Conservation (phyloP, 169 alveolate species). For the Amoebophrya sp. region DNA sequence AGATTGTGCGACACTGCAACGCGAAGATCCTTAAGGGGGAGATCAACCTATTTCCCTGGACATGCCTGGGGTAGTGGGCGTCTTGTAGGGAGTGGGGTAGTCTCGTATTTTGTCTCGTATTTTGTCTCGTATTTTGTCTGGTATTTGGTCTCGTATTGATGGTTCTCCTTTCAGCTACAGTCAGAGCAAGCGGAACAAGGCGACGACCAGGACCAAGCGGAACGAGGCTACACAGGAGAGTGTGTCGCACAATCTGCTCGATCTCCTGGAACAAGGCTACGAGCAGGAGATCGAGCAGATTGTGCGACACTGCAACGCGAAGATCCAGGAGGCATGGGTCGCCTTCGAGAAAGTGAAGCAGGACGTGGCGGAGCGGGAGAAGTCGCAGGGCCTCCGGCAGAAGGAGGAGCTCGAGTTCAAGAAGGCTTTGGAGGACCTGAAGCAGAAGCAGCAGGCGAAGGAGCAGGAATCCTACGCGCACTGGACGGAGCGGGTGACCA, state of each 20-base stretch:
- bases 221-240: too few relatives aligned
- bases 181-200: too few relatives aligned
- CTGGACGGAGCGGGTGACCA: background rate
- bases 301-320: constrained; percentile 48
- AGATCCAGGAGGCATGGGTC: constrained; percentile 41
- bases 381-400: background rate
- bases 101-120: too few relatives aligned
- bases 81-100: too few relatives aligned
- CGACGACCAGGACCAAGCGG: constrained; percentile 24
- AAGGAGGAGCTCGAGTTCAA: background rate
- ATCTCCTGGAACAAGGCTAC: constrained; percentile 44
- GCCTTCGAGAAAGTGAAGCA: constrained; percentile 40
- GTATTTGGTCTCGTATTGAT: too few relatives aligned
- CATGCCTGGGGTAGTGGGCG: too few relatives aligned
- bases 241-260: too few relatives aligned
- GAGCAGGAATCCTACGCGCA: background rate
- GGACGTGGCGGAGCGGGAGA: background rate
- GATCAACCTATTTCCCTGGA: too few relatives aligned
- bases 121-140: too few relatives aligned
- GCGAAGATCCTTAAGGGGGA: constrained; percentile 39
- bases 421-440: background rate
- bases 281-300: constrained; percentile 55
- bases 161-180: too few relatives aligned
- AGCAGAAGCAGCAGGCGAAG: background rate
- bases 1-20: constrained; percentile 49